Base-by-base conservation (phyloP, 2,329 filamentous ascomycete genomes). In the Fusarium tupiense region DNA sequence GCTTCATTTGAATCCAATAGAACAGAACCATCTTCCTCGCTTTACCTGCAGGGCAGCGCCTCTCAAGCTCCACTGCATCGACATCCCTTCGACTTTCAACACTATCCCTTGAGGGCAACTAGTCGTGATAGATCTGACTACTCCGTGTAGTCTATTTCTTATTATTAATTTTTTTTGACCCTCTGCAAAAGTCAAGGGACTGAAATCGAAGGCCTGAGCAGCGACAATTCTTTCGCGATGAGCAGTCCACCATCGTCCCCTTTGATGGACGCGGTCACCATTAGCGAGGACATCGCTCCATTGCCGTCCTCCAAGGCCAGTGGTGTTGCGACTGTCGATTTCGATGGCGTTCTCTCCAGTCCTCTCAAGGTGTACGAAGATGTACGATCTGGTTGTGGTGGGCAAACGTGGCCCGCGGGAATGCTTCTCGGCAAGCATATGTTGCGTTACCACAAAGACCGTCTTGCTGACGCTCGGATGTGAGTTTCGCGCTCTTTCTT, bases 381-480 rank as follows among this genome's bases (percentile, higher is more conserved):
- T 82, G 88, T 98, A 54, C 90, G 90, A 65, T 90, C 93, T 72
- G 96, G 96, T 69, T 98, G 96, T 82, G 96, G 96, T 56, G 96
- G 96, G 6, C 94, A 97, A 83, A 88, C 97, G 17, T 98, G 96
- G 96, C 96, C 95, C 7, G 96, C 96, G 2, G 96, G 96, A 17
- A 93, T 97, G 91, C 90, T 96, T 22, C 86, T 99, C 61, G 90
- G 93, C 26, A 94, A 92, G 82, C 97, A 98, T 81, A 89, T 98
- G 88, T 87, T 98, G 67, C 89, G 92, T 60, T 91, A 91, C 79
- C 93, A 94, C 77, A 86, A 85, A 71, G 84, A 88, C n/a, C 85
- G 89, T 74, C 82, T 97, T 72, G 83, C 83, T 65, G 85, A 89
- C 66, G 91, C 93, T 73, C 89, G 90, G 83, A 94, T 97, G 94